phyloP scores from a whole-genome alignment of 352 stramenopile genomes.

The Pythium sp. region DNA sequence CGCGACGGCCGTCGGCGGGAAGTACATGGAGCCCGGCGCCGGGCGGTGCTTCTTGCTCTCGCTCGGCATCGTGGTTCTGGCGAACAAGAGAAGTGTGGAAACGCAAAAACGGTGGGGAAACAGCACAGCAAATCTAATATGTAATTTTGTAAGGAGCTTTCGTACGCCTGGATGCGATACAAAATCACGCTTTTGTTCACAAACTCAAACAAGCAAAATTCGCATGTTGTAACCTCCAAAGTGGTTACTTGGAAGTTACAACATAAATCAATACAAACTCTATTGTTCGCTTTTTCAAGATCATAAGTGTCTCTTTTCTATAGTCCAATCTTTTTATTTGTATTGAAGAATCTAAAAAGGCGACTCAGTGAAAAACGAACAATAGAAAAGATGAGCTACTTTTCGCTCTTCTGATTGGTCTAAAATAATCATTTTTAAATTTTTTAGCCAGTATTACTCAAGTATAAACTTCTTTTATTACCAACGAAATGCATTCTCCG shows the following conservation, averaged over 20 bases:
- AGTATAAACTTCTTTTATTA: neutral
- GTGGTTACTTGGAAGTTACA: no score
- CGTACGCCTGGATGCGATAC: neutral
- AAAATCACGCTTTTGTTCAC: neutral
- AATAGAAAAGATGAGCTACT: no score
- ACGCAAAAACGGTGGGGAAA: neutral
- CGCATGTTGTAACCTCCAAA: no score
- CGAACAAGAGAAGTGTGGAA: neutral
- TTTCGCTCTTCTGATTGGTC: no score
- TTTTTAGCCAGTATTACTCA: neutral
- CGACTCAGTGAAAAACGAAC: no score
- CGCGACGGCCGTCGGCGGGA: conserved; percentile 26
- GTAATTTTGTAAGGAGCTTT: neutral
- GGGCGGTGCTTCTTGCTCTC: conserved; percentile 44
- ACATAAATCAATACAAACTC: no score
- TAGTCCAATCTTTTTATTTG: no score
- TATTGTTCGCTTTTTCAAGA: no score
- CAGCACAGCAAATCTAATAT: neutral
- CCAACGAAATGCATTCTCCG: neutral
- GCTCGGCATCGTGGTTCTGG: conserved; percentile 17
- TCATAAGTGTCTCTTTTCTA: no score
- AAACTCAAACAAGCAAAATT: no score
- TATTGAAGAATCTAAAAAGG: no score
- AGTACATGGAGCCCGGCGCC: conserved; percentile 44
- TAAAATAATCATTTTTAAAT: no score